A percentile compares a stretch with the other conserved stretches of the same genome.
These are phyloP conservation scores for Thinopyrum elongatum DNA, from an alignment of 176 grass and related monocot genomes.

Conservation along the genomic window DNA sequence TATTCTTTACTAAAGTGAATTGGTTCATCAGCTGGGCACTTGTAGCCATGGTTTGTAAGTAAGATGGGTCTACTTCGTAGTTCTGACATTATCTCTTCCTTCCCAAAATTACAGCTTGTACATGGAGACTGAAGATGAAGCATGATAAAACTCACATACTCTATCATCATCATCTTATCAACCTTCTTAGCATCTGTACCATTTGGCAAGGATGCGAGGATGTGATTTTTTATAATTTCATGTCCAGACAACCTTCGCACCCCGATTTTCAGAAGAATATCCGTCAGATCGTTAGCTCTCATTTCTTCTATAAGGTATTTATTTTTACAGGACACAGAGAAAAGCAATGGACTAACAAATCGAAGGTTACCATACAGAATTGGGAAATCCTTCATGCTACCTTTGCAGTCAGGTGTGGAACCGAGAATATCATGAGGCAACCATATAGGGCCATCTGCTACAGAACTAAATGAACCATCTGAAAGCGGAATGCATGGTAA, in stretches of 20 bases:
- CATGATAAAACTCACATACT: constrained; percentile 84
- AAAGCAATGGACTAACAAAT: constrained; percentile 61
- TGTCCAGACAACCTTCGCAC: constrained; percentile 83
- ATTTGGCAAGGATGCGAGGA: constrained; percentile 57
- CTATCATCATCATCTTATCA: constrained; percentile 61
- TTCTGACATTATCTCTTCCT: constrained; percentile 69
- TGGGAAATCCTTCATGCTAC: constrained; percentile 66
- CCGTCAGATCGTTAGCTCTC: constrained; percentile 58
- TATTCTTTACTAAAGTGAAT: constrained; percentile 95
- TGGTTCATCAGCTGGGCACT: constrained; percentile 55
- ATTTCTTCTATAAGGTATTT: constrained; percentile 54
- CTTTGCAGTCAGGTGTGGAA: constrained; percentile 51
- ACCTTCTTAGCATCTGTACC: constrained; percentile 32
- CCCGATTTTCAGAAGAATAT: constrained; percentile 78
- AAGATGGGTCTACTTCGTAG: constrained; percentile 60
- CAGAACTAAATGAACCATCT: constrained; percentile 81
- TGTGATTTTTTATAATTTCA: constrained; percentile 87
- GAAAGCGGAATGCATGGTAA: constrained; percentile 84
- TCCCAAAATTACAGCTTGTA: constrained; percentile 67
- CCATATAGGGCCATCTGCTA: constrained; percentile 86
- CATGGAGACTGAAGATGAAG: constrained; percentile 84
- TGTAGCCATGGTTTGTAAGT: constrained; percentile 81
- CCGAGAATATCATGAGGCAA: constrained; percentile 65
- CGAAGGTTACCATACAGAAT: constrained; percentile 66
- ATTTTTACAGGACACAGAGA: constrained; percentile 48